These are phyloP conservation scores for Adansonia madagascariensis DNA, from an alignment of 441 rosid genomes.

Conservation along the genomic window DNA sequence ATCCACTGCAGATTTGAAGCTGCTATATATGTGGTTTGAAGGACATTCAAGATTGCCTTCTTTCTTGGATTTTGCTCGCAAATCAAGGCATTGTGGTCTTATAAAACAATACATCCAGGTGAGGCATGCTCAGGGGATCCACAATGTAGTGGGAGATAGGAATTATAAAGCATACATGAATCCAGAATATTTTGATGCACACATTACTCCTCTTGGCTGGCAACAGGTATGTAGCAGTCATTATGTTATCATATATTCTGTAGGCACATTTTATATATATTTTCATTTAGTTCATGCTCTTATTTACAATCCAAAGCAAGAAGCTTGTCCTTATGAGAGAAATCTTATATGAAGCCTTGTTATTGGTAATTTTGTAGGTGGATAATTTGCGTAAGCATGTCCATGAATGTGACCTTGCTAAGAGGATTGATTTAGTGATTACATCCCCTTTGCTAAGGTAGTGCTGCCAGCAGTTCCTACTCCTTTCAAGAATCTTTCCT, in stretches of 20 bases:
- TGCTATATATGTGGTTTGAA: constrained; percentile 46
- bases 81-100: constrained; percentile 53
- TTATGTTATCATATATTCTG: constrained; percentile 1
- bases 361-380: constrained; percentile 55
- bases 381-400: constrained; percentile 88
- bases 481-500: constrained; percentile 11
- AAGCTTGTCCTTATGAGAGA: background rate
- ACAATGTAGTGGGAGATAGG: constrained; percentile 96
- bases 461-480: constrained; percentile 19
- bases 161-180: constrained; percentile 82
- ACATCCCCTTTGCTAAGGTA: constrained; percentile 86
- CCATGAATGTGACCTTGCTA: constrained; percentile 65
- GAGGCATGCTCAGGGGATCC: constrained; percentile 97
- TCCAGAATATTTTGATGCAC: constrained; percentile 89
- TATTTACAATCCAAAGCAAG: background rate
- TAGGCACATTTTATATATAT: background rate
- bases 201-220: constrained; percentile 90
- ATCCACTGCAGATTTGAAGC: constrained; percentile 43
- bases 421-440: constrained; percentile 82
- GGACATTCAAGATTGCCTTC: constrained; percentile 50
- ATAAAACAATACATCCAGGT: constrained; percentile 70
- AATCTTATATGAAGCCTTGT: constrained; percentile 15
- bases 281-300: background rate
- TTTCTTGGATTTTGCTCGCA: constrained; percentile 54
- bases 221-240: constrained; percentile 55